These are phyloP conservation scores for Neoboletus magnificus DNA, from an alignment of 768 basidiomycete species.

Conservation along the genomic window DNA sequence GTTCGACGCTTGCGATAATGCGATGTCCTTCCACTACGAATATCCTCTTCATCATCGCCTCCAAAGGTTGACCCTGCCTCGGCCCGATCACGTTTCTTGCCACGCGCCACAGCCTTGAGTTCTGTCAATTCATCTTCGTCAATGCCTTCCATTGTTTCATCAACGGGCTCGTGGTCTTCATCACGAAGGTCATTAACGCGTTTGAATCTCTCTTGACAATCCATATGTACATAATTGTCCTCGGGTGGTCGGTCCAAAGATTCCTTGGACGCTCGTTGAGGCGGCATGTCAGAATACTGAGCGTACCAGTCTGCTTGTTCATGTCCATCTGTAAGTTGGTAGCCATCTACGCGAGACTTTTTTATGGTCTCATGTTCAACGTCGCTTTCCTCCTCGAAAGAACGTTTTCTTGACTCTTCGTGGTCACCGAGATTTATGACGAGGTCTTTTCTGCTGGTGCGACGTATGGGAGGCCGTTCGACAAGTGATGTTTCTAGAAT, in stretches of 20 bases:
- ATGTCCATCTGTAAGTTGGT: conserved; percentile 46
- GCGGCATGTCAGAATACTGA: conserved; percentile 16
- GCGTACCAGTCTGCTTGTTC: conserved; percentile 45
- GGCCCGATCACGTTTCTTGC: conserved; percentile 74
- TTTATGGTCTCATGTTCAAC: conserved; percentile 43
- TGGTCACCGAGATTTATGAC: conserved; percentile 20
- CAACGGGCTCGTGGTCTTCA: conserved; percentile 40
- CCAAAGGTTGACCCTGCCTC: conserved; percentile 73
- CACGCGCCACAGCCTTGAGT: conserved; percentile 37
- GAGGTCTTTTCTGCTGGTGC: conserved; percentile 31
- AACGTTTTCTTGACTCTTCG: conserved; percentile 41
- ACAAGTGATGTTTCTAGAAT: conserved; percentile 7
- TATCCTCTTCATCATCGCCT: conserved; percentile 47
- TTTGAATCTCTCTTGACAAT: conserved; percentile 43
- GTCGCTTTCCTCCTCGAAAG: conserved; percentile 43
- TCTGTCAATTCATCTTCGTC: conserved; percentile 43
- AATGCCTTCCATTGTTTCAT: conserved; percentile 36
- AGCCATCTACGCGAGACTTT: conserved; percentile 51
- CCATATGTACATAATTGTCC: conserved; percentile 35
- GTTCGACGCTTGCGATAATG: conserved; percentile 57
- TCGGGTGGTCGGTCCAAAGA: conserved; percentile 43
- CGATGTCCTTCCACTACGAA: conserved; percentile 40
- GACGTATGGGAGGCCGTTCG: conserved; percentile 26
- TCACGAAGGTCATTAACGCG: conserved; percentile 43
- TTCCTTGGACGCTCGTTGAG: conserved; percentile 50